Base-by-base conservation (phyloP, 2,329 filamentous ascomycete species). In the Claviceps monticola region DNA sequence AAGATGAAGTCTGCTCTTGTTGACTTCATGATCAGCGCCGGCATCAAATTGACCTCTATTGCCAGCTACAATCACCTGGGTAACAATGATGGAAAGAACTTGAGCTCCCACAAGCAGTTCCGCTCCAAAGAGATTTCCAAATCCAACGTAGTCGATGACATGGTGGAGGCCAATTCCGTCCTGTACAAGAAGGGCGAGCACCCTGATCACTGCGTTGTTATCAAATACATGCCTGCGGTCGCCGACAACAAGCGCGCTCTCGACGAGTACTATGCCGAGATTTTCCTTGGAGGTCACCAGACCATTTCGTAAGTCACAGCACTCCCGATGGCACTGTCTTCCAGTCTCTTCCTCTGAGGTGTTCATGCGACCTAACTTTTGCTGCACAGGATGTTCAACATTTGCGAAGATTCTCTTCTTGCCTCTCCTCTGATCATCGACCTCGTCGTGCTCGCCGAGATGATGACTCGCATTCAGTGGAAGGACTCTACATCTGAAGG, bases 1-100 rank as follows among this genome's bases (percentile, higher is more conserved):
- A 98, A 98, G 83, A 98, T 98, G 93, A 98, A 98, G 76, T 97
- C 93, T 55, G 93, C 93, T 19, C 82, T 98, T 34, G 93, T 97
- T 46, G 93, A 98, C 72, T 98, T 98, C 74, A 73, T 98, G 67
- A 95, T 98, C 82, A 96, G 83, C 68, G 93, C 93, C 47, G 93
- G 93, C 67, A 97, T 98, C 79, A 96, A 95, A 76, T 82, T 98
- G 65, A 97, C 91, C 54, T 95, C 90, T 42, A 97, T 98, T 72
- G 88, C 93, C 58, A 94, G 87, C 72, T 98, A 98, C 82, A 98
- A 98, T 76, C 93, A 98, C 69, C 83, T 98, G 52, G 93, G 93
- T 64, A 98, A 98, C 81, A 98, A 98, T 66, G 91, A 98, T 67
- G 93, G 93, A 74, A 96, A 90, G 83, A 98, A 98, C 75, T 72